These are phyloP conservation scores for Fusarium sp. DNA, from an alignment of 2,329 filamentous ascomycete species.

Conservation along the genomic window DNA sequence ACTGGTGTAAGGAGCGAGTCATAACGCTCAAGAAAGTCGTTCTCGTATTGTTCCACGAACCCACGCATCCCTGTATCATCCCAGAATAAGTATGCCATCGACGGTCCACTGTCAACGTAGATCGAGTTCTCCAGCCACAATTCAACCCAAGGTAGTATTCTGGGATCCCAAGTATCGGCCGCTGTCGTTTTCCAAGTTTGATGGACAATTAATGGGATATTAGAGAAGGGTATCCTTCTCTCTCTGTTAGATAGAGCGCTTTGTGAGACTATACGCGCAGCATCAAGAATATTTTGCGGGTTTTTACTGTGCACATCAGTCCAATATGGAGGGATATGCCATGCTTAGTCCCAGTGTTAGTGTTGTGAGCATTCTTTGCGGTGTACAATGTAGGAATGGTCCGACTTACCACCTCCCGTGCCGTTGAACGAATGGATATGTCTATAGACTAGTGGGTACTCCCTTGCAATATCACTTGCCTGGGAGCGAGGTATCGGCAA, in stretches of 20 bases:
- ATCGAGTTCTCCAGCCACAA: background rate
- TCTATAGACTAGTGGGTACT: background rate
- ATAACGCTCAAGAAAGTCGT: background rate
- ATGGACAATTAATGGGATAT: background rate
- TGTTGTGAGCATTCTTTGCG: background rate
- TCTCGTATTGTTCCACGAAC: background rate
- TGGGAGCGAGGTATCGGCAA: accelerated
- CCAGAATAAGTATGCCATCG: conserved; percentile 1
- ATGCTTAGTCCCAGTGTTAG: background rate
- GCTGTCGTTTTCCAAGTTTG: background rate
- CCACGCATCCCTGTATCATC: background rate
- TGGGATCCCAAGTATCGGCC: background rate
- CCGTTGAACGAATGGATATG: background rate
- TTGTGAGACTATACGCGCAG: background rate
- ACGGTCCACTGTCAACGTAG: background rate
- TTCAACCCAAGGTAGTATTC: background rate
- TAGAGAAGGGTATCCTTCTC: background rate
- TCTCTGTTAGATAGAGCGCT: background rate
- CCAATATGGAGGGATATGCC: background rate
- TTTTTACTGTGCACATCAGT: background rate
- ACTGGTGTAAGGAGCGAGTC: background rate
- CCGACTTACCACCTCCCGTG: background rate
- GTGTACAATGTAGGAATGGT: background rate
- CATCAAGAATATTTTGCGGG: background rate
- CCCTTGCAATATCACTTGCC: background rate